These are phyloP conservation scores for Fraxinus nigra DNA, from an alignment of 305 asterid species.

Conservation along the genomic window DNA sequence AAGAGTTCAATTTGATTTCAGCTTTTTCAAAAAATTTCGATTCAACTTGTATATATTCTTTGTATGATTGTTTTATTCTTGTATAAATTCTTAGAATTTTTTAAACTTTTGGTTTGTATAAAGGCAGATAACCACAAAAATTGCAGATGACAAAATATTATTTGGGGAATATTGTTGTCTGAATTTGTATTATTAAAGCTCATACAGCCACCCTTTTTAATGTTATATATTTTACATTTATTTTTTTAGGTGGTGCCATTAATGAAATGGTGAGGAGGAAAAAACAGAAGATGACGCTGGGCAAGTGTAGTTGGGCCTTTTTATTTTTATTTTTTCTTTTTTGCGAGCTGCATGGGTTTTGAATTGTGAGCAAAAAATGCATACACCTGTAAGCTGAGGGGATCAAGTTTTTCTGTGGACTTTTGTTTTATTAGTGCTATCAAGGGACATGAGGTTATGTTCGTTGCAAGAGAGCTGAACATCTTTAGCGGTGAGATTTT, in stretches of 20 bases:
- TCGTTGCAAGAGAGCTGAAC: constrained; percentile 29
- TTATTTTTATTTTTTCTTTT: not conserved
- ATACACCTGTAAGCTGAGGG: constrained; percentile 40
- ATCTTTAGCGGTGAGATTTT: constrained; percentile 22
- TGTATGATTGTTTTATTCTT: constrained; percentile 22
- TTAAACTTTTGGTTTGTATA: constrained; percentile 26
- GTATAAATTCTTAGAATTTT: constrained; percentile 24
- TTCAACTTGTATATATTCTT: constrained; percentile 35
- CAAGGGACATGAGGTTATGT: constrained; percentile 37
- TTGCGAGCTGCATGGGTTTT: constrained; percentile 41
- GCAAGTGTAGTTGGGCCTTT: constrained; percentile 25
- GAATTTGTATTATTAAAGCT: constrained; percentile 12
- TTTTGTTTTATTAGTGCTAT: constrained; percentile 8
- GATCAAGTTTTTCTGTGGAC: constrained; percentile 16
- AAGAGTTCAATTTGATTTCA: constrained; percentile 23
- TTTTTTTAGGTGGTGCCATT: constrained; percentile 35
- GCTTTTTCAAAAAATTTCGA: constrained; percentile 25
- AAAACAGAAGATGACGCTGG: constrained; percentile 25
- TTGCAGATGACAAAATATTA: constrained; percentile 35
- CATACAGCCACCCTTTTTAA: not conserved
- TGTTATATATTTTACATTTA: not conserved
- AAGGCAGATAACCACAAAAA: constrained; percentile 18
- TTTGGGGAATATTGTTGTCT: constrained; percentile 46
- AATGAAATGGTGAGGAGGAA: constrained; percentile 22
- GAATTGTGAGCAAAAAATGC: constrained; percentile 42